A percentile compares a stretch with the other conserved stretches of the same genome.
These are phyloP conservation scores for Aureobasidium sp. DNA, from an alignment of 2,329 filamentous ascomycete species.

Conservation along the genomic window DNA sequence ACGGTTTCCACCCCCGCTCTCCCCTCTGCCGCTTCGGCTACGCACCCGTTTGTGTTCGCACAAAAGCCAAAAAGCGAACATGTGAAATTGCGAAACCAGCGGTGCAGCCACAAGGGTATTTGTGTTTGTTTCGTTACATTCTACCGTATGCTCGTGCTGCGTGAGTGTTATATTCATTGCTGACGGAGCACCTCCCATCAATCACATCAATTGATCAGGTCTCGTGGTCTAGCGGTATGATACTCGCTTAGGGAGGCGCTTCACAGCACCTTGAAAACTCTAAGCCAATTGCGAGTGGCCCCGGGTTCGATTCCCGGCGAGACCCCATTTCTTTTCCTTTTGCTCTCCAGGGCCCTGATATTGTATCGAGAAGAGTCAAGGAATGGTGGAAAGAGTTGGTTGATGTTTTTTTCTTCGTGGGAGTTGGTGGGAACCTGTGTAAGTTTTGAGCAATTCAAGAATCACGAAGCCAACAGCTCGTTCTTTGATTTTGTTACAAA, in stretches of 20 bases:
- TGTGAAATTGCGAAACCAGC: not conserved
- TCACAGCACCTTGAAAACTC: not conserved
- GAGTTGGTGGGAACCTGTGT: too few relatives aligned
- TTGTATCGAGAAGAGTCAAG: not conserved
- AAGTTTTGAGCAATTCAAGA: too few relatives aligned
- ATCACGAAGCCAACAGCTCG: too few relatives aligned
- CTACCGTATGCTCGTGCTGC: too few relatives aligned
- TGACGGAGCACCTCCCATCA: not conserved
- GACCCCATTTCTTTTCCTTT: not conserved
- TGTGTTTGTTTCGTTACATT: not conserved
- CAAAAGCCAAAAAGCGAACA: constrained; percentile 1
- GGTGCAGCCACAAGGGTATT: not conserved
- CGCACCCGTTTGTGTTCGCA: not conserved
- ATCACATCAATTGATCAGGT: not conserved
- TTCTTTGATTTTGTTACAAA: too few relatives aligned
- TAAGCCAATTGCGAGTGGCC: constrained; percentile 12
- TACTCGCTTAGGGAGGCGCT: constrained; percentile 11
- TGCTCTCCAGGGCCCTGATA: not conserved
- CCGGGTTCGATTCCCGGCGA: constrained; percentile 12
- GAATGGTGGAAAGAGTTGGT: too few relatives aligned
- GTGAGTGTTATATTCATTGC: not conserved
- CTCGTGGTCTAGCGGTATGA: constrained; percentile 13
- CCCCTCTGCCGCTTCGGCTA: constrained; percentile 3
- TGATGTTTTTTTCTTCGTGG: too few relatives aligned
- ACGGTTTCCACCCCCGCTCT: not conserved